Percentiles rank a stretch among this genome's conserved stretches.
phyloP scores from a whole-genome alignment of 2,329 filamentous ascomycete genomes.

The Scedosporium minutisporum region DNA sequence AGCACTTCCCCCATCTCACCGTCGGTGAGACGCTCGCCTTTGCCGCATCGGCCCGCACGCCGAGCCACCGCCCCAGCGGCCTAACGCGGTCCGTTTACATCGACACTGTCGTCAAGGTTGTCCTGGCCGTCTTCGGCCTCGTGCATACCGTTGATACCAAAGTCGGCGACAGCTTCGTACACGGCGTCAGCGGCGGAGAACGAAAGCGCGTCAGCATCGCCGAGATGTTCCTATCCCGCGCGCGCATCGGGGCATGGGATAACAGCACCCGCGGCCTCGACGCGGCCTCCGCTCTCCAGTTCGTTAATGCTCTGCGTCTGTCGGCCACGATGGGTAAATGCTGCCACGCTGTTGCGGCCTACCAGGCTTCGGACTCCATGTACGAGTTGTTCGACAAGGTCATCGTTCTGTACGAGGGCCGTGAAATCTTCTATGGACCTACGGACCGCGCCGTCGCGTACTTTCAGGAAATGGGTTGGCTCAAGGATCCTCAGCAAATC shows the following conservation, averaged over 20 bases:
- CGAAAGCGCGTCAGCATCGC: slow-evolving; percentile 73
- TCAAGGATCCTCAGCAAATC: slow-evolving; percentile 65
- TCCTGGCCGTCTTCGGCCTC: slow-evolving; percentile 90
- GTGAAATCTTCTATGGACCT: slow-evolving; percentile 67
- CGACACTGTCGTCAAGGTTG: slow-evolving; percentile 60
- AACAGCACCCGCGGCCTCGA: slow-evolving; percentile 63
- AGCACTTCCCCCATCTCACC: slow-evolving; percentile 75
- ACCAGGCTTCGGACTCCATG: slow-evolving; percentile 76
- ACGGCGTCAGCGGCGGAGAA: slow-evolving; percentile 72
- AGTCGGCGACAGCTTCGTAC: slow-evolving; percentile 72
- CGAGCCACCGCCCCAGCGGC: slow-evolving; percentile 66
- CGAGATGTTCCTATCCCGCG: slow-evolving; percentile 70
- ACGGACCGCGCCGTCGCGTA: slow-evolving; percentile 57
- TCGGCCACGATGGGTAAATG: slow-evolving; percentile 77
- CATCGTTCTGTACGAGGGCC: slow-evolving; percentile 66
- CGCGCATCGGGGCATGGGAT: slow-evolving; percentile 65
- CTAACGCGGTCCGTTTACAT: slow-evolving; percentile 67
- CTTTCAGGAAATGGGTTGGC: slow-evolving; percentile 68
- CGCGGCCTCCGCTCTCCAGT: slow-evolving; percentile 57
- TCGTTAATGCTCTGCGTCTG: slow-evolving; percentile 60
- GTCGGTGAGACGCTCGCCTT: slow-evolving; percentile 82
- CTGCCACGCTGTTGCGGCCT: slow-evolving; percentile 75
- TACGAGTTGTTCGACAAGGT: slow-evolving; percentile 77
- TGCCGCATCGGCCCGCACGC: slow-evolving; percentile 75
- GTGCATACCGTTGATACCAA: slow-evolving; percentile 78